Evolutionary conservation across 306 rosid genomes (phyloP).

Genomic region (Datisca glomerata): DNA sequence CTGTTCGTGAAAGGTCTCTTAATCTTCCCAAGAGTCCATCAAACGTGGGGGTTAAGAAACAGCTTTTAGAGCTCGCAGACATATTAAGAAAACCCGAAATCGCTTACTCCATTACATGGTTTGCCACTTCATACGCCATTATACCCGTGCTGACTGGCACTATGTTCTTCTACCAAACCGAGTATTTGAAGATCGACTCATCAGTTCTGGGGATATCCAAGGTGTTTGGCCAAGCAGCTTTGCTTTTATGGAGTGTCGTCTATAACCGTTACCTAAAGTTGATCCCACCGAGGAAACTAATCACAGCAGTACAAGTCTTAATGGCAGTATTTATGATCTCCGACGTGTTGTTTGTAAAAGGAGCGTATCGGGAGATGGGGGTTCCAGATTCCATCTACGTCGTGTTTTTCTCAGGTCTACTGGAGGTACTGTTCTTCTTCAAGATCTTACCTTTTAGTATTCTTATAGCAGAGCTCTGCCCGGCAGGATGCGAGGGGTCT

Average conservation of each 20-base stretch:
- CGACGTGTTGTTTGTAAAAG: slow-evolving; percentile 65
- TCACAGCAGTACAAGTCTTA: slow-evolving; percentile 48
- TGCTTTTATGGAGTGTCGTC: slow-evolving; percentile 70
- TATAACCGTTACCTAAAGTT: slow-evolving; percentile 51
- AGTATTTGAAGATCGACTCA: slow-evolving; percentile 51
- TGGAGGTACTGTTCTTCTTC: slow-evolving; percentile 58
- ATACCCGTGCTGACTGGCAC: slow-evolving; percentile 80
- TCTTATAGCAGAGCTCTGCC: slow-evolving; percentile 62
- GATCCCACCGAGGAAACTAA: slow-evolving; percentile 51
- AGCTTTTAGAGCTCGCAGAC: slow-evolving; percentile 39
- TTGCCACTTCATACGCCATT: slow-evolving; percentile 71
- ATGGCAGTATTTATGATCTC: slow-evolving; percentile 75
- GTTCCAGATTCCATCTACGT: slow-evolving; percentile 57
- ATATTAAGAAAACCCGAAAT: slow-evolving; percentile 62
- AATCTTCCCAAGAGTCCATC: slow-evolving; percentile 43
- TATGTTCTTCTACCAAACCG: slow-evolving; percentile 91
- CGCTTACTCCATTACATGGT: slow-evolving; percentile 60
- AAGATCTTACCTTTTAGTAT: slow-evolving; percentile 81
- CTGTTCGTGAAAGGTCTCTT: slow-evolving; percentile 47
- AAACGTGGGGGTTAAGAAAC: slow-evolving; percentile 41
- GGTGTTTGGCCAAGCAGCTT: slow-evolving; percentile 79
- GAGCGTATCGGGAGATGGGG: slow-evolving; percentile 54
- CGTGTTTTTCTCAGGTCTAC: slow-evolving; percentile 61
- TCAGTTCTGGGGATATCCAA: slow-evolving; percentile 68
- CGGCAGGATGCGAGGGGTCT: slow-evolving; percentile 88